Evolutionary conservation across 1,284 basidiomycete species (phyloP), one percentile per base, ranked within the genome.

Genomic region (Cutaneotrichosporon dermatis): DNA sequence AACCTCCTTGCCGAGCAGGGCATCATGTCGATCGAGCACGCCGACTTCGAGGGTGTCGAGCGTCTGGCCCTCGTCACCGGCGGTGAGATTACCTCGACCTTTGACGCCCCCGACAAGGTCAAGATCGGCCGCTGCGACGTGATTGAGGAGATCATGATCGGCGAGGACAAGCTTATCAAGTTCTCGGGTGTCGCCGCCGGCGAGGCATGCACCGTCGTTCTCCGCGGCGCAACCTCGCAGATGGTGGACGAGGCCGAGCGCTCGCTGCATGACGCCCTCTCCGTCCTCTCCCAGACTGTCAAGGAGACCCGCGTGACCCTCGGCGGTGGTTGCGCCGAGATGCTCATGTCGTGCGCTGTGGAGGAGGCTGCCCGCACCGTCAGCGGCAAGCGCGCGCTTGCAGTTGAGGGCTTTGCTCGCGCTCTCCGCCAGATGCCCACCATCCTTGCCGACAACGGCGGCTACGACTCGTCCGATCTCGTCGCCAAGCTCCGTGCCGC

Each of bases 191-290:
- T 99, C 43, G 93, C 94, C 11, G 94, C 95, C 35, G 95, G 95
- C 34, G 88, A 97, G 79, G 96, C 96, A n/a, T 99, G 96, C 79
- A 99, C 96, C 0, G 93, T 99, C 51, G 94, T 99, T 11, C 83
- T 99, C 4, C 89, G 95, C 25, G 96, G 96, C 25, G 96, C 93
- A 8, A 99, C 96, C 35, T 87, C 88, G 59, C 96, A 99, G 76
- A 99, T 99, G 95, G 88, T 99, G 33, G 96, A 99, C 72, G 96
- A 99, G 79, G 96, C 96, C 4, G 96, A 99, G 73, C 87, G 96
- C 15, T 98, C 96, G 3, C 80, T 99, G 51, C 96, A 99, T 73
- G 96, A 99, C 68, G 96, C 96, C 1, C 87, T 99, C 12, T 95
- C 91, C 0, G 96, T 99, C 1, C 84, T 99, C 9, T 95, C 92